Percentiles rank a stretch among this genome's conserved stretches.
Evolutionary conservation across 148 eudicot genomes (phyloP).

Genomic region (Cornus florida): DNA sequence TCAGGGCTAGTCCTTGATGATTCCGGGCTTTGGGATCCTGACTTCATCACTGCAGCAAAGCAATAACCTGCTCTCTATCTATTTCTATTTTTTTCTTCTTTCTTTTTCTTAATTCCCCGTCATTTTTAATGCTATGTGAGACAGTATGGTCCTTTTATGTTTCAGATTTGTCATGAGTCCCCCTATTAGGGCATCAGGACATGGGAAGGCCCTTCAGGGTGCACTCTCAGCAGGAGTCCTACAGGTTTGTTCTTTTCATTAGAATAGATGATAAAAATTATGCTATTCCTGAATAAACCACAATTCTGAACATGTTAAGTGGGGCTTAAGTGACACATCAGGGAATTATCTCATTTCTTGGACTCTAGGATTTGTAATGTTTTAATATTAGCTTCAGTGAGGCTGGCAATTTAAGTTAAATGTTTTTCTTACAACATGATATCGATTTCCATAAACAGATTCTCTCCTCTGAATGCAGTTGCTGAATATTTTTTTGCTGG

Average conservation of each 20-base stretch:
- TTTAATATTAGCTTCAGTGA: background rate
- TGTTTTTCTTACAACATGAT: background rate
- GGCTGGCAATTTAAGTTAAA: background rate
- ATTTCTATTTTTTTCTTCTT: background rate
- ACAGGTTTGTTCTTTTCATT: slow-evolving; percentile 57
- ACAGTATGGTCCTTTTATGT: background rate
- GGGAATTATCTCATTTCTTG: background rate
- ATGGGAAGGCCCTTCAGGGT: slow-evolving; percentile 80
- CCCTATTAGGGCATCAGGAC: slow-evolving; percentile 87
- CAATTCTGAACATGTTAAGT: background rate
- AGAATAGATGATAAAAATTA: background rate
- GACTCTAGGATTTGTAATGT: background rate
- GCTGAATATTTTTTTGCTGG: background rate
- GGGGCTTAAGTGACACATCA: background rate
- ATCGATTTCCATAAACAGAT: background rate
- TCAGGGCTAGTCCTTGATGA: slow-evolving; percentile 84
- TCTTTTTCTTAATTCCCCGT: background rate
- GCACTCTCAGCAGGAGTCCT: slow-evolving; percentile 85
- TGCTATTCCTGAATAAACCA: background rate
- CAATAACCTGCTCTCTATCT: slow-evolving; percentile 28
- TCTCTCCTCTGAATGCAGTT: slow-evolving; percentile 2
- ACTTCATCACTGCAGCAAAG: slow-evolving; percentile 84
- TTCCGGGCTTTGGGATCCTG: slow-evolving; percentile 93
- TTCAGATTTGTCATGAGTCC: slow-evolving; percentile 98
- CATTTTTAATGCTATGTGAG: background rate